Evolutionary conservation across 1,284 basidiomycete species (phyloP).

Genomic region (Irpex sp.): DNA sequence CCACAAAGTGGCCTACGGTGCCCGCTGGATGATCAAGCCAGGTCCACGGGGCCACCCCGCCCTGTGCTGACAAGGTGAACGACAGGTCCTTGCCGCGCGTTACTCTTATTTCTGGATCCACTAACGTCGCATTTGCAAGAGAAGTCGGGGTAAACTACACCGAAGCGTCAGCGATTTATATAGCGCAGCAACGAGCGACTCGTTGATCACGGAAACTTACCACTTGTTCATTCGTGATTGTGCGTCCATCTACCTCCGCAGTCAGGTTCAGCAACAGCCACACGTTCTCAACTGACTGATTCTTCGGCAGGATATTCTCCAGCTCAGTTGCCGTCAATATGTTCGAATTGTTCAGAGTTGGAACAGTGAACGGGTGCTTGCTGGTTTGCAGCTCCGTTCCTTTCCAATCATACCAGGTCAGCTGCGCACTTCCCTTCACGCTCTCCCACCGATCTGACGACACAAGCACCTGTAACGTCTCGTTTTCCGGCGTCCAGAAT

Average conservation of each 20-base stretch:
- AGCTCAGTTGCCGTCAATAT: constrained; percentile 39
- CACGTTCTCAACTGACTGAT: constrained; percentile 38
- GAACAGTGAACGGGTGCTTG: constrained; percentile 38
- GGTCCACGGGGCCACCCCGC: constrained; percentile 54
- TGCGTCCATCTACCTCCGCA: constrained; percentile 38
- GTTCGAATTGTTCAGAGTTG: constrained; percentile 48
- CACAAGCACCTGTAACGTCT: constrained; percentile 46
- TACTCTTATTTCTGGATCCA: constrained; percentile 45
- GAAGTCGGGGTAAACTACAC: constrained; percentile 50
- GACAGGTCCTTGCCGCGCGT: constrained; percentile 32
- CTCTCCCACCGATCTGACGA: constrained; percentile 50
- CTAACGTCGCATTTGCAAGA: constrained; percentile 40
- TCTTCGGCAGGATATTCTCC: constrained; percentile 40
- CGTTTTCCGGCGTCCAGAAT: constrained; percentile 48
- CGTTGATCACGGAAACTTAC: constrained; percentile 30
- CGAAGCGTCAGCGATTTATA: not conserved
- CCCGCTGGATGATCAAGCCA: constrained; percentile 57
- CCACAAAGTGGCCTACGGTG: constrained; percentile 52
- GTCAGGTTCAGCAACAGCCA: constrained; percentile 52
- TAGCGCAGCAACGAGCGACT: not conserved
- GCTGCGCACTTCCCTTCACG: constrained; percentile 43
- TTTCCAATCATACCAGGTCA: constrained; percentile 59
- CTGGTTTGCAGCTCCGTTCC: constrained; percentile 40
- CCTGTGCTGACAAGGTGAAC: constrained; percentile 49
- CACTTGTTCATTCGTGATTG: constrained; percentile 49